Evolutionary conservation across 225 moss, liverwort and hornwort genomes (phyloP).

Genomic region (Pleurozium schreberi): DNA sequence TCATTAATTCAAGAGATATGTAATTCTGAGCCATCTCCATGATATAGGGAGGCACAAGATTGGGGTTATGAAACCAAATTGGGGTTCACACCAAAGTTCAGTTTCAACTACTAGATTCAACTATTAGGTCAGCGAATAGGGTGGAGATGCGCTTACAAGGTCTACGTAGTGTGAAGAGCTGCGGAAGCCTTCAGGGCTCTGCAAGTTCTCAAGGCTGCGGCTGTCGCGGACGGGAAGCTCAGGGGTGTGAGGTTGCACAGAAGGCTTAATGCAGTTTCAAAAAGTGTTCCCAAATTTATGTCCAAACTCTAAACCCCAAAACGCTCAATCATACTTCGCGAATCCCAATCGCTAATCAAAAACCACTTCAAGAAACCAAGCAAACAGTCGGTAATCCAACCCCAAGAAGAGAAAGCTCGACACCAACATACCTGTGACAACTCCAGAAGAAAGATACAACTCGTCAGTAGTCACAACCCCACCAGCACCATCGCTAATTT

Average conservation of each 20-base stretch:
- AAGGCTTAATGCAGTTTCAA: background rate
- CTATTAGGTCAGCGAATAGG: background rate
- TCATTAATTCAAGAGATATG: background rate
- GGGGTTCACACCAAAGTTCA: too few relatives aligned
- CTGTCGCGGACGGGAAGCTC: background rate
- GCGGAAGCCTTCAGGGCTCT: background rate
- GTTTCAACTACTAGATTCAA: background rate
- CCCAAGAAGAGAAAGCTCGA: background rate
- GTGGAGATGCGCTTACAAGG: background rate
- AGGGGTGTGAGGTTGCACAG: background rate
- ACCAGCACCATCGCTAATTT: background rate
- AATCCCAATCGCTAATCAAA: background rate
- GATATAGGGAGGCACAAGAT: too few relatives aligned
- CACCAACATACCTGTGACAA: background rate
- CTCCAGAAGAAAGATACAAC: background rate
- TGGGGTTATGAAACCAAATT: background rate
- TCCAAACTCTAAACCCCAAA: background rate
- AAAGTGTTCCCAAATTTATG: background rate
- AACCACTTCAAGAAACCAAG: background rate
- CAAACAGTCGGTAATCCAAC: background rate
- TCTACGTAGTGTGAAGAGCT: background rate
- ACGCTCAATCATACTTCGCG: background rate
- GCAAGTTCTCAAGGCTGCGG: background rate
- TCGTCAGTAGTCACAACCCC: background rate
- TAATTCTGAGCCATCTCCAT: background rate